Evolutionary conservation across 1,284 basidiomycete species (phyloP).

Genomic region (Cryptococcus sp.): DNA sequence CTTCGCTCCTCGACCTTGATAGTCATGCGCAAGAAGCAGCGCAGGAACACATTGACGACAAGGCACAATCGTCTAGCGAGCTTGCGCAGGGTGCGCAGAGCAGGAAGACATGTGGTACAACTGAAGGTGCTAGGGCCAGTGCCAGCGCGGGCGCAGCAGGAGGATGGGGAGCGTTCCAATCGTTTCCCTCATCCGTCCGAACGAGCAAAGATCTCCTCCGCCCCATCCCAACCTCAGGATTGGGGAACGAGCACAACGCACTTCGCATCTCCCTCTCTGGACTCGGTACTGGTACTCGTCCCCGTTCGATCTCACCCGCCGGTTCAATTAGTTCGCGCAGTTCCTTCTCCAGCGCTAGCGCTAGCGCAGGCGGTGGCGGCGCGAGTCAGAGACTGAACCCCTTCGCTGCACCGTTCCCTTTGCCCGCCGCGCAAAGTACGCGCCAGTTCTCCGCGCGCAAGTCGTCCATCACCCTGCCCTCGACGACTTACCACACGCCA

Average conservation of each 20-base stretch:
- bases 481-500: too few relatives aligned
- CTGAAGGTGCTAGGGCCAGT: neutral
- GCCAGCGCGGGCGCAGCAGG: neutral
- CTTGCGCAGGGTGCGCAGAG: neutral
- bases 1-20: too few relatives aligned
- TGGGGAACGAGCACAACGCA: neutral
- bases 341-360: slow-evolving; percentile 8
- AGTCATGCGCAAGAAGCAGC: neutral
- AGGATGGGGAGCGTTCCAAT: slow-evolving; percentile 2
- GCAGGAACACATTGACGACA: neutral
- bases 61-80: neutral
- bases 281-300: neutral
- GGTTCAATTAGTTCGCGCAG: neutral
- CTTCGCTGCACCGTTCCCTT: slow-evolving; percentile 31
- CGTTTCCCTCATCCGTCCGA: slow-evolving; percentile 13
- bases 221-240: neutral
- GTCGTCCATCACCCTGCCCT: neutral
- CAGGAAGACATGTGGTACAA: too few relatives aligned
- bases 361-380: neutral
- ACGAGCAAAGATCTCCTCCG: neutral
- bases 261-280: neutral
- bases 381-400: slow-evolving; percentile 18
- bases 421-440: slow-evolving; percentile 14
- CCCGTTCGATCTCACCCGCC: neutral
- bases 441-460: neutral